Conservation (phyloP, 2,329 filamentous ascomycete species). For the Hymenoscyphus repandus region DNA sequence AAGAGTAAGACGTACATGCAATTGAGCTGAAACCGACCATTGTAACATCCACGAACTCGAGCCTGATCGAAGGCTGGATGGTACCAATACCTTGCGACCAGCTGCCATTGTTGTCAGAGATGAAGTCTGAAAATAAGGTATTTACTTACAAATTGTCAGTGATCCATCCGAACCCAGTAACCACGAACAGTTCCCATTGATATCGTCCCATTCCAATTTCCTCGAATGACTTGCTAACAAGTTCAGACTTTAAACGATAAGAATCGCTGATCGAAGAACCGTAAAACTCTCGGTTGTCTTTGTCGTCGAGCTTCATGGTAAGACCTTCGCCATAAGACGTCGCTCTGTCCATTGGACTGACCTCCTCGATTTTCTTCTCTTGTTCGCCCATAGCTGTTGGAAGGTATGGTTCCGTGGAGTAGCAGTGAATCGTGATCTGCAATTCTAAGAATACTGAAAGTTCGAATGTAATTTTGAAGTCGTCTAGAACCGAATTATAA, state of each 20-base stretch:
- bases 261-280: conserved; percentile 9
- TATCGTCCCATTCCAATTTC: conserved; percentile 16
- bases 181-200: conserved; percentile 34
- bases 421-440: no score
- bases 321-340: conserved; percentile 8
- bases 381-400: neutral
- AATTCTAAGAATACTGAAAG: neutral
- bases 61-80: conserved; percentile 28
- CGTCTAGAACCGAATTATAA: no score
- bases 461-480: no score
- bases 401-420: neutral
- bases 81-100: conserved; percentile 31
- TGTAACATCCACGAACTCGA: conserved; percentile 29
- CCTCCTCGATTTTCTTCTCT: conserved; percentile 7
- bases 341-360: conserved; percentile 5
- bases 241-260: conserved; percentile 9
- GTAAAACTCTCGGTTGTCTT: conserved; percentile 10
- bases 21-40: conserved; percentile 29
- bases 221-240: conserved; percentile 8
- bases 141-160: conserved; percentile 31
- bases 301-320: conserved; percentile 7
- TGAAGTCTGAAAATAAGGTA: neutral
- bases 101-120: conserved; percentile 12
- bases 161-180: conserved; percentile 38
- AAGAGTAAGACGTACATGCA: conserved; percentile 12